Percentiles rank a stretch among this genome's conserved stretches.
Evolutionary conservation across 2,329 filamentous ascomycete species (phyloP).

Genomic region (Peltaster fructicola): DNA sequence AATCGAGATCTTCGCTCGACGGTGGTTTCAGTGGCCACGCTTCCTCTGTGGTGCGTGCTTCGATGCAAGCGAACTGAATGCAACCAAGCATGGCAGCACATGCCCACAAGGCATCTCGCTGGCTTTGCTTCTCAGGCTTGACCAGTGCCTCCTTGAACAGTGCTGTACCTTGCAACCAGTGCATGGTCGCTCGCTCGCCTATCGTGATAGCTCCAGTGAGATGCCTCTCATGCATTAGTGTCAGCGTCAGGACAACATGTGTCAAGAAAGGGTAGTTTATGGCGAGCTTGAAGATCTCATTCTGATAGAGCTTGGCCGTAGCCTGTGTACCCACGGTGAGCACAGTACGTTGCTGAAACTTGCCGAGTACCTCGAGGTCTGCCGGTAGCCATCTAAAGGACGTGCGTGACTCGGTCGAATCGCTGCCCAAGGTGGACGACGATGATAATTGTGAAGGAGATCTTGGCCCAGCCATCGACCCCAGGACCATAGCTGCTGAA

Average conservation of each 20-base stretch:
- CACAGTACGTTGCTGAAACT: slow-evolving; percentile 11
- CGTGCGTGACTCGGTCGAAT: too few species aligned
- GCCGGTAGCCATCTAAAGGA: too few species aligned
- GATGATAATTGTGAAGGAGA: too few species aligned
- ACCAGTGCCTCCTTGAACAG: slow-evolving; percentile 31
- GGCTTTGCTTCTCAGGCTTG: slow-evolving; percentile 17
- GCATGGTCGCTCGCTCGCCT: slow-evolving; percentile 23
- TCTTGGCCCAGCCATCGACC: too few species aligned
- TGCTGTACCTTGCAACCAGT: slow-evolving; percentile 30
- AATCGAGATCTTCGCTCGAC: slow-evolving; percentile 33
- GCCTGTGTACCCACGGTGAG: slow-evolving; percentile 11
- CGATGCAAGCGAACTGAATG: slow-evolving; percentile 28
- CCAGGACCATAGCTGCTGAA: too few species aligned
- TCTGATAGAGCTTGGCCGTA: slow-evolving; percentile 9
- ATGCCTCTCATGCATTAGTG: slow-evolving; percentile 36
- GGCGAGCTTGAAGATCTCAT: slow-evolving; percentile 5
- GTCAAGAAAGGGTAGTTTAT: slow-evolving; percentile 35
- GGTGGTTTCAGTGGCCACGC: slow-evolving; percentile 38
- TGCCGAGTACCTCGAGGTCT: slow-evolving; percentile 10
- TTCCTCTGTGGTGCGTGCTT: slow-evolving; percentile 24
- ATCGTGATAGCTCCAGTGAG: slow-evolving; percentile 15
- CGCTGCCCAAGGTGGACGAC: too few species aligned
- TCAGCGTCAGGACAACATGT: slow-evolving; percentile 36
- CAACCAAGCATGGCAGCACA: slow-evolving; percentile 30
- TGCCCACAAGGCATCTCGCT: slow-evolving; percentile 31